A percentile compares a stretch with the other conserved stretches of the same genome.
phyloP scores from a whole-genome alignment of 2,329 filamentous ascomycete genomes.

The Zymoseptoria pseudotritici region DNA sequence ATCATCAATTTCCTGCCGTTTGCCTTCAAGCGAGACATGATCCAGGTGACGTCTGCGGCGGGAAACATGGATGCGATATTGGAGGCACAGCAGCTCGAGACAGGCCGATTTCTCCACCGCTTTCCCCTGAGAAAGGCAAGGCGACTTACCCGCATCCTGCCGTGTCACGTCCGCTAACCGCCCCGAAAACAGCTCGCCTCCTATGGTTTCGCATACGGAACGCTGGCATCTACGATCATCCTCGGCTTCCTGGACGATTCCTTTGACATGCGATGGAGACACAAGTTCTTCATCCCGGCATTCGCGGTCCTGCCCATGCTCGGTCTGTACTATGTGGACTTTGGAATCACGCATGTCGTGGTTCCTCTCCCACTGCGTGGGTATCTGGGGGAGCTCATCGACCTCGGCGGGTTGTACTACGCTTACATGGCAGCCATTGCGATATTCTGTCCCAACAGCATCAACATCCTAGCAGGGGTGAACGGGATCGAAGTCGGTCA shows the following conservation, averaged over 20 bases:
- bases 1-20: constrained; percentile 93
- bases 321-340: constrained; percentile 96
- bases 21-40: constrained; percentile 96
- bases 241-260: constrained; percentile 92
- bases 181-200: constrained; percentile 63
- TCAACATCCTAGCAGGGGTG: constrained; percentile 99
- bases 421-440: constrained; percentile 92
- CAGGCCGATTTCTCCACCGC: constrained; percentile 76
- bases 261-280: constrained; percentile 96
- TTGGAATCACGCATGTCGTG: constrained; percentile 91
- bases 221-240: constrained; percentile 81
- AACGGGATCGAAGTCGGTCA: constrained; percentile 97
- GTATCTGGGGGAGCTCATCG: constrained; percentile 76
- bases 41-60: constrained; percentile 86
- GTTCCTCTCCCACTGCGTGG: constrained; percentile 78
- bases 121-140: constrained; percentile 78
- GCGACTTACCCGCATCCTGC: constrained; percentile 11
- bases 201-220: constrained; percentile 88
- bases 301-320: constrained; percentile 89
- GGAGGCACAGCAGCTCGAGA: constrained; percentile 64
- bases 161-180: constrained; percentile 42
- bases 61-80: constrained; percentile 83
- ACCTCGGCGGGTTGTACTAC: constrained; percentile 75
- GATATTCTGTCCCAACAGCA: constrained; percentile 97
- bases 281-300: constrained; percentile 96